Evolutionary conservation across 208 protist genomes (phyloP).

Genomic region (Leishmania braziliensis): DNA sequence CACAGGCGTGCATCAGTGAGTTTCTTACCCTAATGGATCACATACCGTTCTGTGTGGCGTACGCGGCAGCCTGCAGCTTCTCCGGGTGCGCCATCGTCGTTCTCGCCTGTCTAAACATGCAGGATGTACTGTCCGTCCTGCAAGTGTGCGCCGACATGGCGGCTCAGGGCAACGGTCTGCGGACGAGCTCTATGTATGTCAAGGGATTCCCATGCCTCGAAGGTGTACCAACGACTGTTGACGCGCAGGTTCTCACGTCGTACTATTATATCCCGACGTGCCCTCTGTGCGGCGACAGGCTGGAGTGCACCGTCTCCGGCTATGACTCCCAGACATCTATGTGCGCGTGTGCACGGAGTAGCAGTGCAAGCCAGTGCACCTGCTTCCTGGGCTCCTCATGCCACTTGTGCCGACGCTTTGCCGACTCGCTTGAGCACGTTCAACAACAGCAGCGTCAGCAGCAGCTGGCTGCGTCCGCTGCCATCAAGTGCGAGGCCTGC

Average conservation of each 20-base stretch:
- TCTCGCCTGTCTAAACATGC: conserved; percentile 47
- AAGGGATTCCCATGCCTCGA: conserved; percentile 38
- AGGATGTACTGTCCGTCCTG: conserved; percentile 51
- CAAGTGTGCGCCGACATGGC: conserved; percentile 40
- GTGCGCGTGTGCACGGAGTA: conserved; percentile 36
- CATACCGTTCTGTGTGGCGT: conserved; percentile 28
- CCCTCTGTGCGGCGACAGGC: conserved; percentile 70
- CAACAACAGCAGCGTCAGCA: conserved; percentile 22
- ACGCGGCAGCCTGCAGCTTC: conserved; percentile 57
- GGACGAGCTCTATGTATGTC: conserved; percentile 45
- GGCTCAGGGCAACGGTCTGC: conserved; percentile 31
- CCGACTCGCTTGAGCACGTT: conserved; percentile 21
- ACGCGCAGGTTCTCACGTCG: conserved; percentile 17
- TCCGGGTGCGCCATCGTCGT: conserved; percentile 53
- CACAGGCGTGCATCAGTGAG: conserved; percentile 38
- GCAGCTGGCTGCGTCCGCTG: conserved; percentile 1
- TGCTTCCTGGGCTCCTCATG: conserved; percentile 66
- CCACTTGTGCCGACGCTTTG: conserved; percentile 55
- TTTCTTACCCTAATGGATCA: conserved; percentile 33
- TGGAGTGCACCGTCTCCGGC: conserved; percentile 74
- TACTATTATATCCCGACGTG: conserved; percentile 87
- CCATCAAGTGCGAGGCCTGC: conserved; percentile 71
- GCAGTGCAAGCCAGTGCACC: conserved; percentile 36
- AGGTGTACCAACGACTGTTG: conserved; percentile 4
- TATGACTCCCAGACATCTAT: conserved; percentile 42